Conservation (phyloP, 2,329 filamentous ascomycete species). For the Talaromyces sp. region DNA sequence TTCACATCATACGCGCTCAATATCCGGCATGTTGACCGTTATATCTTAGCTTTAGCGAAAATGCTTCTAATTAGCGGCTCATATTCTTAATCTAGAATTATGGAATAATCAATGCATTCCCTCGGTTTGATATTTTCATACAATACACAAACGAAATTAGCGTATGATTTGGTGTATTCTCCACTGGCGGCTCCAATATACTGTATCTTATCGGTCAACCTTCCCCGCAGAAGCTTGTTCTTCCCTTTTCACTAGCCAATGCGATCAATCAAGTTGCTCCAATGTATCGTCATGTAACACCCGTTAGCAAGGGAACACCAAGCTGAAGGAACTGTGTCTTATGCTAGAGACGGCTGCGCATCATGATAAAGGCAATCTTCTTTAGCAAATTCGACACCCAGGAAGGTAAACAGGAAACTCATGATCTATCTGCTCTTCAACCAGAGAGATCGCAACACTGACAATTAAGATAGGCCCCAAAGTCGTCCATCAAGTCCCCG, state of each 20-base stretch:
- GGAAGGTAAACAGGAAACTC: slow-evolving; percentile 40
- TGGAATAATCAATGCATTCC: neutral
- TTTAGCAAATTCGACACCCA: slow-evolving; percentile 64
- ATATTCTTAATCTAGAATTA: slow-evolving; percentile 3
- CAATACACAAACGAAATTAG: neutral
- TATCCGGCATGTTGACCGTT: slow-evolving; percentile 14
- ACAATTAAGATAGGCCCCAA: slow-evolving; percentile 49
- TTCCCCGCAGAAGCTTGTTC: slow-evolving; percentile 5
- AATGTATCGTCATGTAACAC: neutral
- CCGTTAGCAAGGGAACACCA: neutral
- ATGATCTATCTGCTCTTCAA: neutral
- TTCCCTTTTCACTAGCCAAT: neutral
- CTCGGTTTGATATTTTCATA: neutral
- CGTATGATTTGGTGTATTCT: neutral
- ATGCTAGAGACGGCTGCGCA: slow-evolving; percentile 20
- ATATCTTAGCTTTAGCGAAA: neutral
- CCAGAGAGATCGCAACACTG: neutral
- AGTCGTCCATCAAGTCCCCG: slow-evolving; percentile 62
- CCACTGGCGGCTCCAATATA: neutral
- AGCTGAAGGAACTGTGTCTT: neutral
- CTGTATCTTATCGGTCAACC: neutral
- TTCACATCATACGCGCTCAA: slow-evolving; percentile 8
- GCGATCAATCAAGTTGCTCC: neutral
- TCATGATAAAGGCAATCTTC: slow-evolving; percentile 63
- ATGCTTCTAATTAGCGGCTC: neutral